Conservation (phyloP, 2,329 filamentous ascomycete genomes). For the Pseudovirgaria hyperparasitica region DNA sequence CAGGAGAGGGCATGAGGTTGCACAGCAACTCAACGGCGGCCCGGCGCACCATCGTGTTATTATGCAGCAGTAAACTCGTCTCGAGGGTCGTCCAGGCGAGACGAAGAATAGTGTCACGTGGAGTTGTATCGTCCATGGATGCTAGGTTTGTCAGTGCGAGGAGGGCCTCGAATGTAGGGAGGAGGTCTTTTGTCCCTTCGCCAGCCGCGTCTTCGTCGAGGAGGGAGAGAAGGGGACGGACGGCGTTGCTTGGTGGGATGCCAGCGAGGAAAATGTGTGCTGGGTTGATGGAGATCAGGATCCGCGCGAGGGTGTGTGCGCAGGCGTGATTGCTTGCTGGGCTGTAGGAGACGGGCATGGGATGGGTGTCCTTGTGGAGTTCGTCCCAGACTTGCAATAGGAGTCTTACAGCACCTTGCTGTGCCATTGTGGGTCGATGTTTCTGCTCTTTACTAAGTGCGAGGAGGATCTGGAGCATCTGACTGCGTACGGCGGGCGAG, state of each 20-base stretch:
- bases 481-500: constrained; percentile 55
- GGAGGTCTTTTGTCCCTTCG: constrained; percentile 51
- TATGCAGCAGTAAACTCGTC: constrained; percentile 71
- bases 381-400: constrained; percentile 58
- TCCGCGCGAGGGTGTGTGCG: constrained; percentile 70
- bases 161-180: constrained; percentile 81
- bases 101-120: constrained; percentile 57
- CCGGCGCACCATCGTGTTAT: constrained; percentile 63
- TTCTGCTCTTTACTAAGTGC: constrained; percentile 63
- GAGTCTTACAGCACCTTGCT: constrained; percentile 85
- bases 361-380: constrained; percentile 35
- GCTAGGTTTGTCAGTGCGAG: constrained; percentile 92
- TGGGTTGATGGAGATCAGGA: constrained; percentile 78
- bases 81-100: constrained; percentile 55
- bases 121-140: constrained; percentile 51
- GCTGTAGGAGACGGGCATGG: constrained; percentile 32
- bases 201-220: constrained; percentile 47
- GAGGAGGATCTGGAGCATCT: constrained; percentile 65
- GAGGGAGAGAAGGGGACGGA: constrained; percentile 67
- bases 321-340: constrained; percentile 39
- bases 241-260: constrained; percentile 61
- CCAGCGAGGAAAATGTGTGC: constrained; percentile 71
- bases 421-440: constrained; percentile 67
- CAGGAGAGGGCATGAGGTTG: constrained; percentile 64
- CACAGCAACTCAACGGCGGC: constrained; percentile 83